Base-by-base conservation (phyloP, 805 yeast genomes). In the Nakazawaea holstii region DNA sequence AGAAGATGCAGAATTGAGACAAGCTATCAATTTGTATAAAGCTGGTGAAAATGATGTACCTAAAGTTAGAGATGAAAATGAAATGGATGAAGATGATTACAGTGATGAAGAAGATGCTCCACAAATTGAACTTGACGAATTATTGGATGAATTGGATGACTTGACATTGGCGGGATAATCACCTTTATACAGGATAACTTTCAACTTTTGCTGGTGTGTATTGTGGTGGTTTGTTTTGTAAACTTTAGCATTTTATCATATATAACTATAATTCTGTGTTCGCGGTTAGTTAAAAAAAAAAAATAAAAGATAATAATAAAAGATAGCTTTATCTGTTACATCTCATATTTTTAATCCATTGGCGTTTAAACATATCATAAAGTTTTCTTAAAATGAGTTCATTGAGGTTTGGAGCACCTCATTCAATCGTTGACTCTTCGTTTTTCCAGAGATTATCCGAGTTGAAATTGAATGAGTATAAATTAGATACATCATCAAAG, bases 1-100 rank as follows among this genome's bases (percentile, higher is more conserved):
- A 73, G 98, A 94, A 69, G 99, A 94, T 68, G 82, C 82, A 47
- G 99, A 94, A 64, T 77, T 94, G 64, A 86, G 99, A 73, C 90
- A 85, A 59, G 81, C 89, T 40, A 80, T 94, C 66, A 92, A 94
- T 63, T 61, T 94, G 59, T 94, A 94, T 74, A 94, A 90, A 70
- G 80, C 84, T 46, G 64, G 60, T 13, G 57, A 58, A 20, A 65
- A 58, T 45, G 64, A 57, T 33, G 55, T 45, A 45, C 59, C 58
- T 11, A 57, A 52, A 13, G 59, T 61, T 9, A 60, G 41, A 29
- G 61, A 52, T 27, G 68, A 60, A 9, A 67, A 60, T 26, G 79
- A 67, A 29, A 76, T 68, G 59, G 81, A 65, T 8, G 73, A 63
- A 33, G 70, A 72, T 7, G 77, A 72, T 41, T 78, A 73, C 27